Percentiles rank a stretch among this genome's conserved stretches.
These are phyloP conservation scores for Mycena indigotica DNA, from an alignment of 768 basidiomycete species.

Conservation along the genomic window DNA sequence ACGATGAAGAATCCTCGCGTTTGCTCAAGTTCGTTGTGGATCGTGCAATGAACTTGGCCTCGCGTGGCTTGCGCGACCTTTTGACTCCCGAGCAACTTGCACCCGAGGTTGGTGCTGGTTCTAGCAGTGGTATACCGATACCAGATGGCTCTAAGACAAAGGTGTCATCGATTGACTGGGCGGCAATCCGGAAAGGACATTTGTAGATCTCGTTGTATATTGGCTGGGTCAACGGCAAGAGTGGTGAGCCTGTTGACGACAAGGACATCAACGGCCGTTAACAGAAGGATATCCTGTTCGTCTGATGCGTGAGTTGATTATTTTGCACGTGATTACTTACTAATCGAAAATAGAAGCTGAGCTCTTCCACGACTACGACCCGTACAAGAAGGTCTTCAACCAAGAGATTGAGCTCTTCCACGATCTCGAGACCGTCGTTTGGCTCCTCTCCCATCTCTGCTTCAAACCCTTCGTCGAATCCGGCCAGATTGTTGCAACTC, in stretches of 20 bases:
- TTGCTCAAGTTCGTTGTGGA: neutral
- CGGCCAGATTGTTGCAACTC: no score
- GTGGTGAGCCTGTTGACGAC: no score
- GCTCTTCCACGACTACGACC: slow-evolving; percentile 16
- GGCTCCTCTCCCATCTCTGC: no score
- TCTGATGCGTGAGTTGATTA: slow-evolving; percentile 74
- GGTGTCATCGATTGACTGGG: neutral
- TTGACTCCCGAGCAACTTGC: neutral
- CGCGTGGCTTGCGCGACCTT: neutral
- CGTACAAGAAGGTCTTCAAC: no score
- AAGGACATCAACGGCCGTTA: slow-evolving; percentile 92
- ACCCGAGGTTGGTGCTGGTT: neutral
- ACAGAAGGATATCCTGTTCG: slow-evolving; percentile 94
- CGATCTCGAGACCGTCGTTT: slow-evolving; percentile 94
- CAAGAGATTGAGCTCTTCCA: slow-evolving; percentile 99
- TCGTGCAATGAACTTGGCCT: neutral
- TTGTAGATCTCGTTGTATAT: slow-evolving; percentile 91
- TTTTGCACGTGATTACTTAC: no score
- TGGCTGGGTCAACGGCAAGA: slow-evolving; percentile 97
- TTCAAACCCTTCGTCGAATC: no score
- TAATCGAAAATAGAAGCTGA: no score
- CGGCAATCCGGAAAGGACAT: neutral
- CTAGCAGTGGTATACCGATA: neutral
- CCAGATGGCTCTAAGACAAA: neutral
- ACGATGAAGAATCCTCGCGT: neutral